Evolutionary conservation across 106 monocot species (phyloP), one percentile per base, ranked within the genome.

Genomic region (Acanthochlamys bracteata): DNA sequence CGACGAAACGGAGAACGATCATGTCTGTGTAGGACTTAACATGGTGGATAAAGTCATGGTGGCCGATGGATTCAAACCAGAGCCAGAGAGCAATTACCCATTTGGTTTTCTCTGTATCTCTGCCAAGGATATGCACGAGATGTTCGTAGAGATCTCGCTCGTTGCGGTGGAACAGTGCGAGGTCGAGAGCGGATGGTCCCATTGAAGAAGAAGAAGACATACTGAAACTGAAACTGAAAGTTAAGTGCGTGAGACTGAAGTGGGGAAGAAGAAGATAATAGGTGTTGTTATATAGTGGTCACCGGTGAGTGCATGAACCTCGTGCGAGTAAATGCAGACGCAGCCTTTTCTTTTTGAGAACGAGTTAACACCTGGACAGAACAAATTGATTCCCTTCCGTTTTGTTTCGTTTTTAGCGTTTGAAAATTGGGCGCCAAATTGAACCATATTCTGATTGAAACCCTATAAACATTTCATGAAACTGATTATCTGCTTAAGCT

Each of bases 41-140:
- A 20, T 55, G 55, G 55, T 20, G 55, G 20, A 55, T 21, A 20
- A 55, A 55, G 20, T 55, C 4, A 20, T 55, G 55, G 55, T 55
- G 55, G 4, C 55, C 55, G 55, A 55, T 55, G 55, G 55, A 55
- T 22, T 55, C 55, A 20, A 55, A 55, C 55, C 55, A 55, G 19
- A 55, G 55, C 55, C 55, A 55, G 1, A 55, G 20, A 20, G 55
- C 55, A 15, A 55, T 55, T 22, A 55, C 55, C 55, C 55, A 55
- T 20, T 55, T 55, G 19, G 20, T 55, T 10, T 20, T 15, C 20
- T 55, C 55, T 2, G 20, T 0, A 21, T 55, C 55, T 15, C 55
- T 1, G 3, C 20, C 55, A 20, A 20, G 55, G 22, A 13, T 19
- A 9, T 20, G 55, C 20, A 55, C 55, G 55, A 55, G 55, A 20